Conservation (phyloP, 192 early-diverging fungal species). For the Podila horticola region DNA sequence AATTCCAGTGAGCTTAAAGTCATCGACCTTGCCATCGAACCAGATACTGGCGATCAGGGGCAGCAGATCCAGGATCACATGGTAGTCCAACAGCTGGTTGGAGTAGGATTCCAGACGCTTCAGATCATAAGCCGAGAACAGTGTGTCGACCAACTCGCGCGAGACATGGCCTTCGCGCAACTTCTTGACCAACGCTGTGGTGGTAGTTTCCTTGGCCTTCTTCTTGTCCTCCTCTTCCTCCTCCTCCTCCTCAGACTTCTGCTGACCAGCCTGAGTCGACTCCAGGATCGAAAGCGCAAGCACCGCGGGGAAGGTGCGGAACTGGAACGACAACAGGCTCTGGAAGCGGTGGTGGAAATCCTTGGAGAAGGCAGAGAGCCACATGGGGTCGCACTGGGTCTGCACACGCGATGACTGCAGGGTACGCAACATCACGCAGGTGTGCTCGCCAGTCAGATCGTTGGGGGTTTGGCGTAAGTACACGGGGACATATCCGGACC, state of each 20-base stretch:
- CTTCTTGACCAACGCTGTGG: slow-evolving; percentile 23
- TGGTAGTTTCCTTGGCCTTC: background rate
- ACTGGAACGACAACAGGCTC: slow-evolving; percentile 89
- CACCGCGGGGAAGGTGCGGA: slow-evolving; percentile 82
- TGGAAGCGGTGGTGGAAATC: slow-evolving; percentile 94
- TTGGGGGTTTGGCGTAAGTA: slow-evolving; percentile 98
- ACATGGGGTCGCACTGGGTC: slow-evolving; percentile 69
- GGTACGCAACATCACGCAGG: slow-evolving; percentile 95
- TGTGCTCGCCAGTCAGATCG: slow-evolving; percentile 97
- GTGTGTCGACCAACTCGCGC: slow-evolving; percentile 37
- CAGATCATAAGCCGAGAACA: slow-evolving; percentile 87
- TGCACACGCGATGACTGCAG: slow-evolving; percentile 59
- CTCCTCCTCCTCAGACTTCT: slow-evolving; percentile 28
- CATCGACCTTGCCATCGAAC: slow-evolving; percentile 74
- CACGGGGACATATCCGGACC: slow-evolving; percentile 88
- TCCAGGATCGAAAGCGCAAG: slow-evolving; percentile 89
- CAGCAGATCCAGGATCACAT: slow-evolving; percentile 94
- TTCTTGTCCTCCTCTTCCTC: slow-evolving; percentile 5
- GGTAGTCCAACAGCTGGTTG: slow-evolving; percentile 97
- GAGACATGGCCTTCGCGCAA: slow-evolving; percentile 40
- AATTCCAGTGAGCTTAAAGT: slow-evolving; percentile 83
- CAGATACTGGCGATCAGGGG: slow-evolving; percentile 83
- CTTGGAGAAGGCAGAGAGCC: slow-evolving; percentile 89
- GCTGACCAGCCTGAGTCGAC: slow-evolving; percentile 66
- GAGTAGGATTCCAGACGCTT: slow-evolving; percentile 97